These are phyloP conservation scores for Mrakiaceae sp. DNA, from an alignment of 1,284 basidiomycete species.

Conservation along the genomic window DNA sequence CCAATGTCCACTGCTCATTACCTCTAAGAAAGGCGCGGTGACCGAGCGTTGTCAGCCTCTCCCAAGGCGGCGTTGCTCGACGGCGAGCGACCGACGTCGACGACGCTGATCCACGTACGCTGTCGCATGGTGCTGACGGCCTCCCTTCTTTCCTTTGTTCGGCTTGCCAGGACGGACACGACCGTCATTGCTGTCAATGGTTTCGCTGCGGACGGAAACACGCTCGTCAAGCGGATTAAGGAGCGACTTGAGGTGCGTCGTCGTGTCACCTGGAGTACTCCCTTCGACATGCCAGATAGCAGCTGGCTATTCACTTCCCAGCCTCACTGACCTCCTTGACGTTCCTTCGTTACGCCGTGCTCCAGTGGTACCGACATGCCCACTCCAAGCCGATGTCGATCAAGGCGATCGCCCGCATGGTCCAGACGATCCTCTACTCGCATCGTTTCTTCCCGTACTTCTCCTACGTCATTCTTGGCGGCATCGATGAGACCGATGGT, in stretches of 20 bases:
- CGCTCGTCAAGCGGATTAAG: slow-evolving; percentile 88
- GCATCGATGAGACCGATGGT: slow-evolving; percentile 82
- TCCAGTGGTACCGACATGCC: slow-evolving; percentile 85
- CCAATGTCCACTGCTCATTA: too few species aligned
- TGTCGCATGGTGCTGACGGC: not conserved
- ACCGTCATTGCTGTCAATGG: slow-evolving; percentile 87
- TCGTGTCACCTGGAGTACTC: not conserved
- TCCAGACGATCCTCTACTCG: slow-evolving; percentile 90
- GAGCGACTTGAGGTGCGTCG: slow-evolving; percentile 71
- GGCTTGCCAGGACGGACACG: slow-evolving; percentile 62
- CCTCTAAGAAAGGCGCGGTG: not conserved
- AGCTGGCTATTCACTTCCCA: not conserved
- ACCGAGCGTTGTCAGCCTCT: not conserved
- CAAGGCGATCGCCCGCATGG: slow-evolving; percentile 79
- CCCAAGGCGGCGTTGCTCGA: not conserved
- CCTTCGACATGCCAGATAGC: too few species aligned
- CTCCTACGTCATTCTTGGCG: slow-evolving; percentile 87
- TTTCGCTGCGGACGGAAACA: slow-evolving; percentile 88
- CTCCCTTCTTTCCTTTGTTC: not conserved
- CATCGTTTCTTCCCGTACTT: slow-evolving; percentile 95
- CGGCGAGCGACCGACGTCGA: not conserved
- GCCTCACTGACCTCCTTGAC: not conserved
- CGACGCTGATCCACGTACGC: not conserved
- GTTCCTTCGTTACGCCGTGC: not conserved
- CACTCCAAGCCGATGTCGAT: slow-evolving; percentile 90